phyloP scores from a whole-genome alignment of 306 rosid genomes.

The Acacia confusa region DNA sequence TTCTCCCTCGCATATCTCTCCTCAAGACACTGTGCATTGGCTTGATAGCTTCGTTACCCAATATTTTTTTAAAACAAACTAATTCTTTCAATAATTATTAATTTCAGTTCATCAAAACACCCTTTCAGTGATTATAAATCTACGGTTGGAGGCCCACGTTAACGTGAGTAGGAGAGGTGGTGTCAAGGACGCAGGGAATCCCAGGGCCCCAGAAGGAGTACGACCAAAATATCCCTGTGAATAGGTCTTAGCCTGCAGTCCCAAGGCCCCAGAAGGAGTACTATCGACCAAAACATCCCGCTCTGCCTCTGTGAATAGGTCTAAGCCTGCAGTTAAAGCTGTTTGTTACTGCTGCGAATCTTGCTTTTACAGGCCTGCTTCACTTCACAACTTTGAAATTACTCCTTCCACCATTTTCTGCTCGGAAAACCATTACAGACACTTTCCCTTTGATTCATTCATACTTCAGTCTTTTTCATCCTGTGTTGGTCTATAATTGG shows the following conservation, averaged over 20 bases:
- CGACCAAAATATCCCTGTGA: neutral
- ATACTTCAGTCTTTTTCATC: neutral
- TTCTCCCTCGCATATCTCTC: neutral
- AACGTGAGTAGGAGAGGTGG: neutral
- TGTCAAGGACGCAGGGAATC: neutral
- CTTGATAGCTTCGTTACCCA: too few relatives aligned
- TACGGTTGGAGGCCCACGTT: too few relatives aligned
- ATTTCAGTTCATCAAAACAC: neutral
- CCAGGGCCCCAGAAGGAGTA: neutral
- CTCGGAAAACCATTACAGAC: slow-evolving; percentile 7
- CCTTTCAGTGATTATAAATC: neutral
- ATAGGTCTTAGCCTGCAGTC: neutral
- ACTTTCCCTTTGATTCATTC: too few relatives aligned
- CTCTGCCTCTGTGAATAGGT: neutral
- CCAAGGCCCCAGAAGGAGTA: neutral
- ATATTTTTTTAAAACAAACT: too few relatives aligned
- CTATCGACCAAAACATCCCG: neutral
- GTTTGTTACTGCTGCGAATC: neutral
- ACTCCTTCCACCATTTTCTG: neutral
- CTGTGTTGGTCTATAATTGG: too few relatives aligned
- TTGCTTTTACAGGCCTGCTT: neutral
- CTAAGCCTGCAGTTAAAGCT: neutral
- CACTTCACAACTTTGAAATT: neutral
- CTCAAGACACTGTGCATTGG: too few relatives aligned
- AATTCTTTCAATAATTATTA: neutral